A percentile compares a stretch with the other conserved stretches of the same genome.
Conservation (phyloP, 805 yeast genomes). For the Wickerhamiella qilinensis region DNA sequence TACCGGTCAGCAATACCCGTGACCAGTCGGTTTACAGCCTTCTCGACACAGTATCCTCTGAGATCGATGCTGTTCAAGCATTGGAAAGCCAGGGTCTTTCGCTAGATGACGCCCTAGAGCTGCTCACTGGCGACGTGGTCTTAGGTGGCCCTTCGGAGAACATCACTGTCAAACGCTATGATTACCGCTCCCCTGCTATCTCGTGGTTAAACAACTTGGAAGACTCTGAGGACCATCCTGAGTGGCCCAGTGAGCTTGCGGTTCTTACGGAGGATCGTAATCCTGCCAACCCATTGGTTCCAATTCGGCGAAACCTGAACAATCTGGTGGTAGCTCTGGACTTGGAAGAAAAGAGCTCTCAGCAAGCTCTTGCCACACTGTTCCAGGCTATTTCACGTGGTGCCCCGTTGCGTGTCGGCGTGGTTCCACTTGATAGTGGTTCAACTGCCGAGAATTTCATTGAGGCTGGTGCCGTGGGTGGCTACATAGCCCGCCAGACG, state of each 20-base stretch:
- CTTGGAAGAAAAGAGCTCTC: conserved; percentile 35
- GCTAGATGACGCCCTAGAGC: conserved; percentile 19
- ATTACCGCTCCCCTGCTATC: conserved; percentile 26
- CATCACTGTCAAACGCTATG: conserved; percentile 16
- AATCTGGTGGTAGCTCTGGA: conserved; percentile 56
- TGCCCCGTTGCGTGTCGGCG: conserved; percentile 67
- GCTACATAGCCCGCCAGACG: conserved; percentile 11
- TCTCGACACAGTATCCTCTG: conserved; percentile 25
- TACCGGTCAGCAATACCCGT: conserved; percentile 27
- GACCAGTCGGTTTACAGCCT: conserved; percentile 21
- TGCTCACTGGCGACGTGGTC: conserved; percentile 8
- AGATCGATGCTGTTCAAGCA: conserved; percentile 19
- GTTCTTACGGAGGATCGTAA: conserved; percentile 45
- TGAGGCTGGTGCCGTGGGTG: conserved; percentile 6
- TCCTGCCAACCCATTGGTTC: conserved; percentile 26
- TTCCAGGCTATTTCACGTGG: conserved; percentile 26
- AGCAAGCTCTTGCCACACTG: conserved; percentile 29
- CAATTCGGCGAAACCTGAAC: conserved; percentile 56
- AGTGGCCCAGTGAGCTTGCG: conserved; percentile 29
- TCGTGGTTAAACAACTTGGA: conserved; percentile 70
- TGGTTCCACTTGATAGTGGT: conserved; percentile 41
- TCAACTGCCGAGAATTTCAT: conserved; percentile 13
- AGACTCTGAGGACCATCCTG: conserved; percentile 36
- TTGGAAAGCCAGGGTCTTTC: conserved; percentile 22
- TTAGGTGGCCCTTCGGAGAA: not conserved